Evolutionary conservation across 192 early-diverging fungal species (phyloP), one percentile per base, ranked within the genome.

Genomic region (Diversispora eburnea): DNA sequence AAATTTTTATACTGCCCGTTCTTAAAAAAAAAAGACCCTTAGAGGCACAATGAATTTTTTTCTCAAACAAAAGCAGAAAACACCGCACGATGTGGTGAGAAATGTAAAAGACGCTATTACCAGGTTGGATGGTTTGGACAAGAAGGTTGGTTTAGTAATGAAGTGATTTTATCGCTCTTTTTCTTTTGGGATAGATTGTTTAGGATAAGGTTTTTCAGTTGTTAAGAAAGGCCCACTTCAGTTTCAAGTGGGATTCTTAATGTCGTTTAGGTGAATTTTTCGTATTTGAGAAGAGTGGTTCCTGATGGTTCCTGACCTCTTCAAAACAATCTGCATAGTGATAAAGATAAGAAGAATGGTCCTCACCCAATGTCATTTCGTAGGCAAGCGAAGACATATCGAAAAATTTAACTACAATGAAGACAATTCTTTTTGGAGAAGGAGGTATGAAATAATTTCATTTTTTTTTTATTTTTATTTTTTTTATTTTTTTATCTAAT

Each of bases 351-450:
- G 64, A 57, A 43, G 54, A 58, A 39, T 6, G 54, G 51, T 47
- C 22, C 77, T 74, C 64, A 57, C 45, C 59, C 9, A 70, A 70
- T 60, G 39, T 73, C 48, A 46, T 56, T 78, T 78, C 72, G 67
- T 89, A 98, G 93, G 91, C 90, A 42, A 95, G 94, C 77, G 97
- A 99, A 79, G 98, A 99, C 49, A 95, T 99, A 58, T 95, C 97
- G 42, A 97, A 94, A 82, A 95, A 94, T 79, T 84, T 99, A 19
- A 84, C 92, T 49, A 81, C 86, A 58, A 96, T 99, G 93, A 96
- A 96, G 77, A 90, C 84, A 63, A 94, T 98, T 60, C 85, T 99
- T 69, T 94, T 94, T 75, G 96, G 96, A 47, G 96, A 98, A 82
- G 95, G 93, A 42, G 96, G 95, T 85, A 83, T 77, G 84, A 76